Evolutionary conservation across 164 flowering plant species (phyloP).

Genomic region (Magnolia changhungtana): DNA sequence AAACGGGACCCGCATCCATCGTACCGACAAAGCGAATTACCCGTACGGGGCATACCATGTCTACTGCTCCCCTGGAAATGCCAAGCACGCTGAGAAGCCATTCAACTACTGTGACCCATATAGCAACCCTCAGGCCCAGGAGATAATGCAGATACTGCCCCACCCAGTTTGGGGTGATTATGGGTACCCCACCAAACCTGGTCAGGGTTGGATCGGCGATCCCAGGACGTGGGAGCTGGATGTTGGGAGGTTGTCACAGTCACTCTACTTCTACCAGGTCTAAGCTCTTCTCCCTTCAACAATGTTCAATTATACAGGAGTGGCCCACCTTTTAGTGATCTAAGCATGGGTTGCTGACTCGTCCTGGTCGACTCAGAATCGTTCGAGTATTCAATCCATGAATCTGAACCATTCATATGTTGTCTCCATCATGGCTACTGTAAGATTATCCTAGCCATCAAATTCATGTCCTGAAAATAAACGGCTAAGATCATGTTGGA

Average conservation of each 20-base stretch:
- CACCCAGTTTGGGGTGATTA: constrained; percentile 73
- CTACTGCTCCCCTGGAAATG: constrained; percentile 62
- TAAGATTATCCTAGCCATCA: too few relatives aligned
- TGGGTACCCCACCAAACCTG: constrained; percentile 59
- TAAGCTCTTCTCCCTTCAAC: background rate
- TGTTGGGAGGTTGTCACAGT: constrained; percentile 52
- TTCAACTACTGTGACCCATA: constrained; percentile 50
- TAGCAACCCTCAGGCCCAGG: constrained; percentile 77
- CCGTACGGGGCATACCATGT: constrained; percentile 65
- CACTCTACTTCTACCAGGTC: constrained; percentile 70
- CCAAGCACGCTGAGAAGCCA: constrained; percentile 44
- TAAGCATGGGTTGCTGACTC: too few relatives aligned
- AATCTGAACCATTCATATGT: too few relatives aligned
- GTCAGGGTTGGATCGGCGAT: constrained; percentile 77
- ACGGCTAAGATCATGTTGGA: too few relatives aligned
- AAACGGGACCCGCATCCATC: constrained; percentile 39
- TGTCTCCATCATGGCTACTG: too few relatives aligned
- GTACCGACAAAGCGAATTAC: constrained; percentile 41
- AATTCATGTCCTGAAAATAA: too few relatives aligned
- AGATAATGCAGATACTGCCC: constrained; percentile 61
- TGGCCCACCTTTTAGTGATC: too few relatives aligned
- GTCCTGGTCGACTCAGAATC: too few relatives aligned
- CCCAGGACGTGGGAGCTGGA: constrained; percentile 74
- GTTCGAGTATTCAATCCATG: too few relatives aligned
- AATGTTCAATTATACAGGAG: background rate